Evolutionary conservation across 139 green algal genomes (phyloP).

Genomic region (Chlamydomonas schloesseri): DNA sequence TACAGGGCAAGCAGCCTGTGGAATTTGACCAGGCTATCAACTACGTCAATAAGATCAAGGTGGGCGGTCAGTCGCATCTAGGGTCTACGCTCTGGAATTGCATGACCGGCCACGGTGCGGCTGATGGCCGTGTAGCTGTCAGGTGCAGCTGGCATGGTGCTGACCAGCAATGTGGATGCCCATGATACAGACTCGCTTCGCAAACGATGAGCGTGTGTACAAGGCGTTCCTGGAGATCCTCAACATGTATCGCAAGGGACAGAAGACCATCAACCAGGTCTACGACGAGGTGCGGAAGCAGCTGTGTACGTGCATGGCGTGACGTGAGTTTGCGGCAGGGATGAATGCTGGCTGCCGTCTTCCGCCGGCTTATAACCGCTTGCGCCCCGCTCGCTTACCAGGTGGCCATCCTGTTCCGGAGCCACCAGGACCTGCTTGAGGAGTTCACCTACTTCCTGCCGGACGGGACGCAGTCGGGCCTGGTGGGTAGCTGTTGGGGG

Average conservation of each 20-base stretch:
- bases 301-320: background rate
- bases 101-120: too few relatives aligned
- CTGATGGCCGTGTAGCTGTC: too few relatives aligned
- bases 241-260: slow-evolving; percentile 98
- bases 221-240: slow-evolving; percentile 99
- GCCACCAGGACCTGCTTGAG: slow-evolving; percentile 94
- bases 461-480: slow-evolving; percentile 72
- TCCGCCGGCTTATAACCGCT: too few relatives aligned
- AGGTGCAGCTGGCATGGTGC: too few relatives aligned
- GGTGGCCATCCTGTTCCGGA: slow-evolving; percentile 93
- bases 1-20: slow-evolving; percentile 80
- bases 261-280: slow-evolving; percentile 96
- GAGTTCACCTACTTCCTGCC: slow-evolving; percentile 99
- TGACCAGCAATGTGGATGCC: too few relatives aligned
- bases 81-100: background rate
- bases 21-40: slow-evolving; percentile 99
- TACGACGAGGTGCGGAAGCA: slow-evolving; percentile 89
- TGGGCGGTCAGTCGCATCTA: slow-evolving; percentile 30
- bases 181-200: slow-evolving; percentile 85
- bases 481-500: background rate
- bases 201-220: slow-evolving; percentile 96
- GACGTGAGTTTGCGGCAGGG: background rate
- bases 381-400: slow-evolving; percentile 42
- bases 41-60: slow-evolving; percentile 99
- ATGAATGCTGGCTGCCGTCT: too few relatives aligned